Evolutionary conservation across 768 basidiomycete genomes (phyloP), one percentile per base, ranked within the genome.

Genomic region (Holtermannia corniformis): DNA sequence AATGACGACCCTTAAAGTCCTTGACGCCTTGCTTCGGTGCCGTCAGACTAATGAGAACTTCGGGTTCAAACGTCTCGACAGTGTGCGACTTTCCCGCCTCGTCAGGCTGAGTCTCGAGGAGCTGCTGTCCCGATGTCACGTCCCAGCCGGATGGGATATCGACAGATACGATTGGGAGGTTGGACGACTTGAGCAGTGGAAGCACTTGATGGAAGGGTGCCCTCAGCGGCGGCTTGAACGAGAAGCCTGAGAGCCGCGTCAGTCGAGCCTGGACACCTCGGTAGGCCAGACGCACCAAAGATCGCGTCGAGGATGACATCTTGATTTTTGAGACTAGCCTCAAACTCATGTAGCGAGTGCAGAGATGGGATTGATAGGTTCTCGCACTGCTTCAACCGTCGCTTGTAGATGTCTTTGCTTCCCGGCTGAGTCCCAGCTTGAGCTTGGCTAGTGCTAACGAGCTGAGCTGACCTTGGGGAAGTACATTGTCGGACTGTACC

Each of bases 111-210:
- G 64, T 64, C 19, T 55, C 55, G 3, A 74, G 54, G 24, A 57
- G 53, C 44, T 71, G 64, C 23, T 61, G 59, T n/a, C 93, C 93
- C 20, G 77, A 73, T 61, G 92, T 87, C 21, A 97, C 89, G 63
- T 91, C 82, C 95, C 95, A 99, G 5, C 92, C 95, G 1, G 86
- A 88, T 0, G 95, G 95, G 45, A 99, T 90, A 72, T 99, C 95
- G 2, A 99, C 85, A 1, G 86, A 88, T 23, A 99, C 80, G 63
- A 96, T 86, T 0, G 95, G 92, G 13, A 87, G 76, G 5, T 76
- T 70, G 3, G 83, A 82, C 14, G 76, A 65, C 1, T 79, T 75
- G 42, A 95, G 74, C 5, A 87, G 75, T 5, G 79, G 76, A 1
- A 99, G 78, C 37, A 83, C 84, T 0, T 74, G 65, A 61, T 89